Base-by-base conservation (phyloP, 179 eudicot species). In the Beta lomatogona region DNA sequence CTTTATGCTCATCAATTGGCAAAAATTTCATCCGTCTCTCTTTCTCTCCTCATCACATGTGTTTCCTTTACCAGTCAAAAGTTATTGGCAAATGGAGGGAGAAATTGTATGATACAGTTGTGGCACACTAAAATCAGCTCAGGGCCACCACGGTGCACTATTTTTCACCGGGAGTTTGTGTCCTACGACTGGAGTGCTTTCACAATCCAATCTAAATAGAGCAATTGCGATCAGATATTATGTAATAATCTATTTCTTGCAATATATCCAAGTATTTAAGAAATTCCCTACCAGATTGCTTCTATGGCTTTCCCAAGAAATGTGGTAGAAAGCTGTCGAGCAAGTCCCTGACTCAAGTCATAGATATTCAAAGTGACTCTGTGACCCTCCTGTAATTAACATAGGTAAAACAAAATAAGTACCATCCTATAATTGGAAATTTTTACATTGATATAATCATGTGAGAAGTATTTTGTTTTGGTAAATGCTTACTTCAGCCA, bases 341-440 rank as follows among this genome's bases (percentile, higher is more conserved):
- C 99, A 77, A 96, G 87, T 11, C 99, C 99, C 85, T 94, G 99
- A 88, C 99, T 96, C 71, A 96, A 75, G 82, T 96, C 99, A 68
- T 96, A 94, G 25, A 94, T 92, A 75, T 94, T 90, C 88, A 96
- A 83, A 63, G 89, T 78, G 77, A 96, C 99, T 82, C 90, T 91
- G 90, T 94, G 66, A 71, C 97, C 90, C 83, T 96, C 98, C 99
- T 96, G 91, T 52, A 48, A 21, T 13, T 75, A 75, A 19, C 18
- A 52, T 48, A 21, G 58, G 11, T 45, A 46, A 52, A 86, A 50
- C 41, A 44, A 65, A 57, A 59, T 74, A 36, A 75, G 59, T 54
- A 58, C 60, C 58, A 76, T 21, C 15, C 22, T 45, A 4, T 6
- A 11, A 1, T 65, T 54, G 5, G n/a, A 41, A 36, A 44, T 14